A percentile compares a stretch with the other conserved stretches of the same genome.
Conservation (phyloP, 805 yeast species). For the Yamadazyma tumulicola region DNA sequence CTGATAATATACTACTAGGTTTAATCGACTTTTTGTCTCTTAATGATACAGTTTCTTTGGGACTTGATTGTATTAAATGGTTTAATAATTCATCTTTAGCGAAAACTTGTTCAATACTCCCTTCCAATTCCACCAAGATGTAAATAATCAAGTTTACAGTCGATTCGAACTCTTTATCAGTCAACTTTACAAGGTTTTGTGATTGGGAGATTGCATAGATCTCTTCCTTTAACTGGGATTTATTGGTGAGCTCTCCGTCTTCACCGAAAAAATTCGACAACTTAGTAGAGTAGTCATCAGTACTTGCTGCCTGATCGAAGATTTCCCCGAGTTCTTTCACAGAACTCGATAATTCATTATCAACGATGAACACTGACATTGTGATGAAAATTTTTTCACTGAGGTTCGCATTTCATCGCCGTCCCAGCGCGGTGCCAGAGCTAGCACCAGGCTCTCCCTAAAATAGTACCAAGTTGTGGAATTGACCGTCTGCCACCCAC, state of each 20-base stretch:
- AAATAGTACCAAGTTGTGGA: too few species aligned
- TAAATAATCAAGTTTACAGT: slow-evolving; percentile 40
- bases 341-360: slow-evolving; percentile 39
- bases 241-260: slow-evolving; percentile 21
- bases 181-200: slow-evolving; percentile 29
- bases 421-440: too few species aligned
- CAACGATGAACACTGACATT: slow-evolving; percentile 43
- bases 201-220: slow-evolving; percentile 27
- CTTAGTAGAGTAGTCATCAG: slow-evolving; percentile 24
- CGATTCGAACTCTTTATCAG: slow-evolving; percentile 44
- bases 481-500: too few species aligned
- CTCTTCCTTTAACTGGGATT: slow-evolving; percentile 23
- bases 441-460: too few species aligned
- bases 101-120: slow-evolving; percentile 22
- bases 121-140: slow-evolving; percentile 30
- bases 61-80: slow-evolving; percentile 29
- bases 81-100: slow-evolving; percentile 23
- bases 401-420: not conserved
- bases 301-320: slow-evolving; percentile 29
- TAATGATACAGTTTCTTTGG: slow-evolving; percentile 35
- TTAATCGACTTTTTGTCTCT: slow-evolving; percentile 44
- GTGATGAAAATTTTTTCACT: slow-evolving; percentile 4
- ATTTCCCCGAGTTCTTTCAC: slow-evolving; percentile 38
- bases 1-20: slow-evolving; percentile 38
- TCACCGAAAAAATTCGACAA: slow-evolving; percentile 20